These are phyloP conservation scores for Olyra latifolia DNA, from an alignment of 176 grass and related monocot species.

Conservation along the genomic window DNA sequence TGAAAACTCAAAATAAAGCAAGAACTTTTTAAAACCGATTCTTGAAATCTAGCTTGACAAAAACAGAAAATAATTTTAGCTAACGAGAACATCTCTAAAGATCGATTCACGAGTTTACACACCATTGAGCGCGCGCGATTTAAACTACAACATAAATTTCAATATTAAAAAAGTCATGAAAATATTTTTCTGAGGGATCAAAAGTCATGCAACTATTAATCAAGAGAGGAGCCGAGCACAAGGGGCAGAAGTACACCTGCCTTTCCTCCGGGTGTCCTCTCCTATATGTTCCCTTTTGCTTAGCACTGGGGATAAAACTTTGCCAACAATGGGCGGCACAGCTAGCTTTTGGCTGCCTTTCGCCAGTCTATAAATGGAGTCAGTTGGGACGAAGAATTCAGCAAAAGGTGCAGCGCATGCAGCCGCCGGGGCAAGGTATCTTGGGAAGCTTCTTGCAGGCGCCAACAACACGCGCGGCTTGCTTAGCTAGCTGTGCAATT, in stretches of 20 bases:
- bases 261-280: constrained; percentile 20
- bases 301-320: constrained; percentile 30
- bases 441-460: constrained; percentile 48
- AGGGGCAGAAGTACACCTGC: constrained; percentile 27
- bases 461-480: constrained; percentile 26
- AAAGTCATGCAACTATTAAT: neutral
- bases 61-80: too few relatives aligned
- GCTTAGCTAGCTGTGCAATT: constrained; percentile 27
- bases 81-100: too few relatives aligned
- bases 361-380: constrained; percentile 18
- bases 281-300: constrained; percentile 18
- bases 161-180: neutral
- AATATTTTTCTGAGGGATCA: too few relatives aligned
- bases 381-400: constrained; percentile 39
- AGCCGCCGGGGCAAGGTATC: constrained; percentile 46
- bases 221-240: neutral
- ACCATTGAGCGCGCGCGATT: neutral
- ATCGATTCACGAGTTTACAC: too few relatives aligned
- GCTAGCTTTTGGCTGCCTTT: constrained; percentile 2
- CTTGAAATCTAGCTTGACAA: too few relatives aligned
- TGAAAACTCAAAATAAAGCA: too few relatives aligned
- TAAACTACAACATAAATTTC: neutral
- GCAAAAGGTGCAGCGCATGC: constrained; percentile 25
- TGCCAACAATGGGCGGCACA: neutral
- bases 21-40: too few relatives aligned